A percentile compares a stretch with the other conserved stretches of the same genome.
Evolutionary conservation across 805 yeast genomes (phyloP).

Genomic region (Schwanniomyces sp.): DNA sequence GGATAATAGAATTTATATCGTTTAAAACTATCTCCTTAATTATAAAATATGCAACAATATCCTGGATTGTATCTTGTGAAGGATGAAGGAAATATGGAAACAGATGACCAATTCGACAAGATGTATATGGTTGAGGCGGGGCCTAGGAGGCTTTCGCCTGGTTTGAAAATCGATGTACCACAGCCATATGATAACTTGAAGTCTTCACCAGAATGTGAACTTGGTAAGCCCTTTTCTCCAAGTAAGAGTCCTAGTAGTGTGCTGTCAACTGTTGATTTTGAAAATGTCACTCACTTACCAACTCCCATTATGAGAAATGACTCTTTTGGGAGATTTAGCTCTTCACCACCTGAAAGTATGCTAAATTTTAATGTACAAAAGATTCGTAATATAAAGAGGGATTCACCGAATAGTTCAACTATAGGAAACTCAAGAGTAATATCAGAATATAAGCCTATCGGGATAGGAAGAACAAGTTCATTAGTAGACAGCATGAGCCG

Average conservation of each 20-base stretch:
- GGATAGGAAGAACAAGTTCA: slow-evolving; percentile 17
- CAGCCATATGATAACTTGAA: not conserved
- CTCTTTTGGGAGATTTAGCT: slow-evolving; percentile 13
- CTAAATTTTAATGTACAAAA: slow-evolving; percentile 1
- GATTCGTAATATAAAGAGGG: slow-evolving; percentile 2
- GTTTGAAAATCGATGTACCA: slow-evolving; percentile 1
- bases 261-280: slow-evolving; percentile 14
- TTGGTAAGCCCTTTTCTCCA: not conserved
- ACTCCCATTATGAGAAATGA: slow-evolving; percentile 37
- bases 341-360: not conserved
- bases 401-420: not conserved
- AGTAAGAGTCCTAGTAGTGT: not conserved
- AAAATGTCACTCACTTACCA: slow-evolving; percentile 43
- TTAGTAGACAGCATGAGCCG: slow-evolving; percentile 10
- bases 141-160: not conserved
- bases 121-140: not conserved
- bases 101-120: not conserved
- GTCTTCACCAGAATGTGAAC: not conserved
- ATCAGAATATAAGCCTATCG: slow-evolving; percentile 37
- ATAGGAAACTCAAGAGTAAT: slow-evolving; percentile 20
- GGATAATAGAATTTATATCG: not conserved
- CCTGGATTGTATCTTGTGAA: not conserved
- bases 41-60: not conserved
- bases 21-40: not conserved
- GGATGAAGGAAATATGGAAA: not conserved